Evolutionary conservation across 148 eudicot species (phyloP).

Genomic region (Rhododendron ovatum): DNA sequence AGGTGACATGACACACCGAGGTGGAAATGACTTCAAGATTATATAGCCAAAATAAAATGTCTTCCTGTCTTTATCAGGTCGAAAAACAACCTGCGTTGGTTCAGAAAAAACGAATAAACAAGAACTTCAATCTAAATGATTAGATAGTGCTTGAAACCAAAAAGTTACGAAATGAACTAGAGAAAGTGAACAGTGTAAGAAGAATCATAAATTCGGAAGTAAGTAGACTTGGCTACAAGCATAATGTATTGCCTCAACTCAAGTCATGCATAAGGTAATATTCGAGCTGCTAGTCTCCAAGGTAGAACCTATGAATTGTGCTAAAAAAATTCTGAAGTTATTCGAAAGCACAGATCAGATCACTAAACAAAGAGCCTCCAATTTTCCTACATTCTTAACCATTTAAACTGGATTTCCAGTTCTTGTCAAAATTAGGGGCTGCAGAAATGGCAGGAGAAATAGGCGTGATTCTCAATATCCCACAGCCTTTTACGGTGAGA

Average conservation of each 20-base stretch:
- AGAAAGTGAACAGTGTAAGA: background rate
- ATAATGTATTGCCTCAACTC: background rate
- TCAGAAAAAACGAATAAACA: background rate
- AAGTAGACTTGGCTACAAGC: background rate
- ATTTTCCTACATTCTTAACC: background rate
- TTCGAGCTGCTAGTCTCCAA: background rate
- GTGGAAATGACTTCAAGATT: background rate
- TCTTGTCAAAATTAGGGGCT: constrained; percentile 30
- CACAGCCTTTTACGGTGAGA: constrained; percentile 61
- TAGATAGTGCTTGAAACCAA: background rate
- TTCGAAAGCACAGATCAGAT: background rate
- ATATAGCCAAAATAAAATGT: background rate
- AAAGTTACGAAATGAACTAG: background rate
- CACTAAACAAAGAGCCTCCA: background rate
- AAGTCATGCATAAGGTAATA: background rate
- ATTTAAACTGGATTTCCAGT: constrained; percentile 27
- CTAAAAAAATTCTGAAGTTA: background rate
- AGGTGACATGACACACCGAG: background rate
- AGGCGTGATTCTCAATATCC: constrained; percentile 26
- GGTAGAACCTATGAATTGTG: background rate
- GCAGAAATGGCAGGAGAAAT: constrained; percentile 25
- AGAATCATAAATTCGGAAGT: background rate
- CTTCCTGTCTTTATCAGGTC: background rate
- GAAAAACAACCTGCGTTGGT: constrained; percentile 2
- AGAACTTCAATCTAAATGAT: background rate